Conservation (phyloP, 2,329 filamentous ascomycete genomes). For the Colletotrichum paranaense region DNA sequence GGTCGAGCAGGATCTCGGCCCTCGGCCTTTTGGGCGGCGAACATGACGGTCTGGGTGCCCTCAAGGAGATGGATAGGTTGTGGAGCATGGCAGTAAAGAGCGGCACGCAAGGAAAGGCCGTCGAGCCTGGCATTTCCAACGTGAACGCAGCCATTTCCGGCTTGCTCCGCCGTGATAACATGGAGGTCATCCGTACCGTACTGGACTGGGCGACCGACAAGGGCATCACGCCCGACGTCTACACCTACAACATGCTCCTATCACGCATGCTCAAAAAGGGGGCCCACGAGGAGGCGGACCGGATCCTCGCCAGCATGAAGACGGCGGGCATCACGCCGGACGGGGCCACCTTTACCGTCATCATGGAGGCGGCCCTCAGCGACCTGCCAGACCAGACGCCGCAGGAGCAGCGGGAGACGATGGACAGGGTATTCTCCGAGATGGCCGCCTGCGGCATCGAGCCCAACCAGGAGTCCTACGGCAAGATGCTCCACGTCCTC, state of each 20-base stretch:
- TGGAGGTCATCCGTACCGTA: slow-evolving; percentile 62
- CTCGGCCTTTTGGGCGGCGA: slow-evolving; percentile 67
- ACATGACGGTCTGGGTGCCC: slow-evolving; percentile 68
- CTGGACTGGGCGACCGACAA: slow-evolving; percentile 69
- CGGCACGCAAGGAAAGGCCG: slow-evolving; percentile 46
- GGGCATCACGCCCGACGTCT: slow-evolving; percentile 65
- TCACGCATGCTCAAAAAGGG: slow-evolving; percentile 64
- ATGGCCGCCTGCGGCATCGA: slow-evolving; percentile 68
- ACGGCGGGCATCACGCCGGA: slow-evolving; percentile 66
- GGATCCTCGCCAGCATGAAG: slow-evolving; percentile 70
- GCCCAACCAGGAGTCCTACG: slow-evolving; percentile 73
- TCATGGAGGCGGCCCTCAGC: slow-evolving; percentile 70
- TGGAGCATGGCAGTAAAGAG: slow-evolving; percentile 62
- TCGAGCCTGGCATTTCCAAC: slow-evolving; percentile 71
- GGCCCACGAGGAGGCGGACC: slow-evolving; percentile 58
- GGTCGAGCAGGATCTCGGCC: slow-evolving; percentile 77
- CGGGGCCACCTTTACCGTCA: slow-evolving; percentile 77
- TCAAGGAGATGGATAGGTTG: slow-evolving; percentile 72
- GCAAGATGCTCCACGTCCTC: slow-evolving; percentile 75
- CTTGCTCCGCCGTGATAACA: slow-evolving; percentile 62
- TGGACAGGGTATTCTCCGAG: slow-evolving; percentile 66
- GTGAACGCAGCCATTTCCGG: slow-evolving; percentile 79
- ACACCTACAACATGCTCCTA: slow-evolving; percentile 79
- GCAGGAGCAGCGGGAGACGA: slow-evolving; percentile 61
- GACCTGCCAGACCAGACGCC: slow-evolving; percentile 52